Evolutionary conservation across 2,329 filamentous ascomycete species (phyloP), one percentile per base, ranked within the genome.

Genomic region (Penicillium sp.): DNA sequence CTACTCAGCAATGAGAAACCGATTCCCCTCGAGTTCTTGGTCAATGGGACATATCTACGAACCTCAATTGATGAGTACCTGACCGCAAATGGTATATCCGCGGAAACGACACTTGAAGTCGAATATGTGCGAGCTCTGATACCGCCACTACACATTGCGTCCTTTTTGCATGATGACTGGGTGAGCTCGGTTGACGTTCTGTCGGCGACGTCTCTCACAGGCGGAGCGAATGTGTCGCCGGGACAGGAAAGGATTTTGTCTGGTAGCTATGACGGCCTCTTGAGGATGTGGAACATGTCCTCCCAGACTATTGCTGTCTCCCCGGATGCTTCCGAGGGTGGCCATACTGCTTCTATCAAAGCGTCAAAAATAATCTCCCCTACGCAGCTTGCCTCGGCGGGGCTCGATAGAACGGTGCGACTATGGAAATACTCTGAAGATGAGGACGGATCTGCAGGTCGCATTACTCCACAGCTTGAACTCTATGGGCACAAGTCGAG

Each of bases 151-250:
- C 93, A 94, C 71, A 86, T 96, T 64, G 88, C 91, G 12, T 94
- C 89, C 68, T 99, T 96, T 71, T 88, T 97, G 77, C 93, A 99
- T 72, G 92, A 99, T 68, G 94, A 97, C 73, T 99, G 94, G 94
- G 89, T 99, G 49, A 90, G 90, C 70, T 83, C 84, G 24, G 85
- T 97, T 24, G 91, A 97, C 71, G 83, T 96, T 4, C 78, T 96
- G 23, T 92, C 91, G 0, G 72, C 74, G 14, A 84, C 81, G 12
- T 88, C 89, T 1, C 21, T 33, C 16, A 74, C 78, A 6, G 83
- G 75, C 49, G 77, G 76, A 49, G 70, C 71, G 47, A 75, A 81
- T 14, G 65, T 77, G 47, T 71, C 74, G 24, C 74, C 74, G 38
- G 83, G 84, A 21, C 83, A 87, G 62, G 85, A 89, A 65, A 80